phyloP scores from a whole-genome alignment of 768 basidiomycete species.

The Nidula microcarpa region DNA sequence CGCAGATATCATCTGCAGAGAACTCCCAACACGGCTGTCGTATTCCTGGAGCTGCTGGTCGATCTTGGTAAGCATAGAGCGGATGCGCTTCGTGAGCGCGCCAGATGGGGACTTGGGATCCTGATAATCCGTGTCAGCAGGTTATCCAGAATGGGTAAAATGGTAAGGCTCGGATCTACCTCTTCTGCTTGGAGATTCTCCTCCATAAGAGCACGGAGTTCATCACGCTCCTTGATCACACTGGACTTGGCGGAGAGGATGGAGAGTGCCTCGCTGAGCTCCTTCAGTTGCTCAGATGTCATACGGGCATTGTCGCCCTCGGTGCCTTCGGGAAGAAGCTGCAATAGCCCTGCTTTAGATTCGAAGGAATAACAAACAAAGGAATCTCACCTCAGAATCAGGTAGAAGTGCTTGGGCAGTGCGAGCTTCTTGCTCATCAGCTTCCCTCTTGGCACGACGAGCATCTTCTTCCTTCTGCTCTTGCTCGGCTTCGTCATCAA shows the following conservation, averaged over 20 bases:
- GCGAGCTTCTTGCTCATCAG: conserved; percentile 73
- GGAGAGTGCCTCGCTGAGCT: conserved; percentile 87
- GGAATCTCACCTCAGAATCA: conserved; percentile 72
- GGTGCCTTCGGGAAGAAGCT: conserved; percentile 62
- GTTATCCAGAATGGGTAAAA: too few species aligned
- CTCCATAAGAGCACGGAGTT: conserved; percentile 87
- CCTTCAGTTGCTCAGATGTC: conserved; percentile 94
- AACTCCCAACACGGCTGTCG: conserved; percentile 81
- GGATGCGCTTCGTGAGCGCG: conserved; percentile 94
- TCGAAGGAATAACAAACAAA: background rate
- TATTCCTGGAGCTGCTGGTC: conserved; percentile 91
- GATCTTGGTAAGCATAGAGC: conserved; percentile 93
- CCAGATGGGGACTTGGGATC: conserved; percentile 79
- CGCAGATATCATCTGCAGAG: conserved; percentile 81
- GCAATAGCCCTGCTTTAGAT: background rate
- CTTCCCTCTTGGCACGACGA: conserved; percentile 80
- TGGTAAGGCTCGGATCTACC: conserved; percentile 29
- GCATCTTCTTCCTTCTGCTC: conserved; percentile 93
- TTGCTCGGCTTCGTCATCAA: conserved; percentile 98
- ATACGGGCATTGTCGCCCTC: conserved; percentile 83
- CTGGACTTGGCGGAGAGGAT: conserved; percentile 91
- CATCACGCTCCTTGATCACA: conserved; percentile 93
- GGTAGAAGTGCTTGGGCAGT: conserved; percentile 82
- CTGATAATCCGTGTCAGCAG: conserved; percentile 29
- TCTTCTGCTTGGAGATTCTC: conserved; percentile 90